A percentile compares a stretch with the other conserved stretches of the same genome.
Evolutionary conservation across 805 yeast genomes (phyloP).

Genomic region (Kodamaea neixiangensis): DNA sequence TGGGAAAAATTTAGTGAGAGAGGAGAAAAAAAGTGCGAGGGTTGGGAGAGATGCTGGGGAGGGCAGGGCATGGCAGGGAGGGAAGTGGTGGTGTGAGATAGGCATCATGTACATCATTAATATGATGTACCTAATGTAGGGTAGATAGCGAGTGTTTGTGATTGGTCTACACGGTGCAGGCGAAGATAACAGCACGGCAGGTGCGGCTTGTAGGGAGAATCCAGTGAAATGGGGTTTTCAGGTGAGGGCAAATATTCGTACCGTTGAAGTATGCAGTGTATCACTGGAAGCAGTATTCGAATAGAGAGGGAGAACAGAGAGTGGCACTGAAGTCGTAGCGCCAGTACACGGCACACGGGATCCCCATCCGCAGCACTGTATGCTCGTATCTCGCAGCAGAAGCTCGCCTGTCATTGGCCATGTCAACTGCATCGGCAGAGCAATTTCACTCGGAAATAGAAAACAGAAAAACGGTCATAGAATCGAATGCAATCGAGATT

Average conservation of each 20-base stretch:
- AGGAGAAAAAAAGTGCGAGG: neutral
- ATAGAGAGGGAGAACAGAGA: no score
- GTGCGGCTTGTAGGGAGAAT: neutral
- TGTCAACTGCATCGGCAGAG: neutral
- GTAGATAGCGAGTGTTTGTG: no score
- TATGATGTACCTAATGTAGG: no score
- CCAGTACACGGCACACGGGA: no score
- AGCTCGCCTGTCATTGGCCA: no score
- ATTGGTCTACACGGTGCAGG: no score
- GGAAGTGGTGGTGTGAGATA: neutral
- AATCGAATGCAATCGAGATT: neutral
- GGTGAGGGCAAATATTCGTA: neutral
- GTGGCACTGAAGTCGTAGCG: no score
- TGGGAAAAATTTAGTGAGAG: conserved; percentile 3
- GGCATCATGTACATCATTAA: no score
- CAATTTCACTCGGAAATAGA: neutral
- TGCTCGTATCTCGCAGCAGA: no score
- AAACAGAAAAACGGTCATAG: neutral
- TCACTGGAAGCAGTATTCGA: no score
- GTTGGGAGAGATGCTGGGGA: neutral
- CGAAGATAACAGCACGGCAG: no score
- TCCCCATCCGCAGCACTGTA: no score
- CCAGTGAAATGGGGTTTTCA: neutral
- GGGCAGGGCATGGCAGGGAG: neutral
- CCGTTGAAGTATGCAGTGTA: neutral